These are phyloP conservation scores for Quercus tomentella DNA, from an alignment of 331 rosid genomes.

Conservation along the genomic window DNA sequence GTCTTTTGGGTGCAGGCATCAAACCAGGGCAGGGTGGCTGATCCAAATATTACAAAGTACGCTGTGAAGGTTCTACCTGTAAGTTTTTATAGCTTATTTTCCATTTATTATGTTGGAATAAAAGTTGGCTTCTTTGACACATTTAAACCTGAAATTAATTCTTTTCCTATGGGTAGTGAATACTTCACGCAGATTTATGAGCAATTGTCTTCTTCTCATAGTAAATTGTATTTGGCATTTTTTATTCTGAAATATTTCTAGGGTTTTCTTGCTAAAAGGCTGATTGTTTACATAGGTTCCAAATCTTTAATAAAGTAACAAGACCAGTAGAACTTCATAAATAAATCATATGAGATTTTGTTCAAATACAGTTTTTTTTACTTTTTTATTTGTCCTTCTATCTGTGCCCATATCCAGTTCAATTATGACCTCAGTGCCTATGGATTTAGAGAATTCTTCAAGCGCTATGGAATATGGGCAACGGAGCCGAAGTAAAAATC, in stretches of 20 bases:
- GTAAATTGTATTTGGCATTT: neutral
- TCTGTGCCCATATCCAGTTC: constrained; percentile 56
- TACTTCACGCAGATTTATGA: neutral
- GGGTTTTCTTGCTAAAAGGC: neutral
- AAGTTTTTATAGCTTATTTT: constrained; percentile 38
- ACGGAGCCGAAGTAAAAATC: constrained; percentile 37
- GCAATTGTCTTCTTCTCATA: neutral
- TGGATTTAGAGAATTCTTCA: constrained; percentile 92
- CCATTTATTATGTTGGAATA: neutral
- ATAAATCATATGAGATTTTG: neutral
- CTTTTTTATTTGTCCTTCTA: constrained; percentile 1
- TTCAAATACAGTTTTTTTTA: neutral
- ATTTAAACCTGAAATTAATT: neutral
- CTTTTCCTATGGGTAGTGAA: neutral
- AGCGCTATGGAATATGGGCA: constrained; percentile 56
- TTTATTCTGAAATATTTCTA: neutral
- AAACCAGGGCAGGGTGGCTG: constrained; percentile 64
- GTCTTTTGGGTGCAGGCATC: constrained; percentile 49
- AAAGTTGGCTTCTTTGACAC: neutral
- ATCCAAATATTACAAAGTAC: constrained; percentile 73
- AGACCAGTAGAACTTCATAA: neutral
- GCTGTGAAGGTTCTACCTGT: constrained; percentile 86
- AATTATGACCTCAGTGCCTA: constrained; percentile 66
- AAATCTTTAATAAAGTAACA: neutral
- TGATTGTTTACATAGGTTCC: neutral